phyloP scores from a whole-genome alignment of 192 early-diverging fungal species.

The Paraglomus occultum region DNA sequence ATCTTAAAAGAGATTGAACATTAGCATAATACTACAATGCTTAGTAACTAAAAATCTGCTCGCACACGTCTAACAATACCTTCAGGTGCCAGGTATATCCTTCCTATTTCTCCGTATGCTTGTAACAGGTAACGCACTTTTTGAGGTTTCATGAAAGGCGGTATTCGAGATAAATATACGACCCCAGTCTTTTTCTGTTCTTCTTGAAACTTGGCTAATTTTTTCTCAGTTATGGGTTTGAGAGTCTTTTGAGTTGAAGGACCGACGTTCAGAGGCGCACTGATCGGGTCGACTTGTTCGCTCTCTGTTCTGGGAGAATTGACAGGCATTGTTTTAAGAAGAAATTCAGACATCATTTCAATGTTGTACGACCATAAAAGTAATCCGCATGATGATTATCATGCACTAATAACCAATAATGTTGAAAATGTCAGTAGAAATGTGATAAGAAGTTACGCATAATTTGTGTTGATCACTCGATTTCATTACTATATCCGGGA shows the following conservation, averaged over 20 bases:
- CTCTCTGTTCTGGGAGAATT: too few relatives aligned
- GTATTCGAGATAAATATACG: constrained; percentile 86
- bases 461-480: too few relatives aligned
- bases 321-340: too few relatives aligned
- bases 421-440: too few relatives aligned
- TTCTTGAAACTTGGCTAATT: constrained; percentile 61
- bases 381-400: too few relatives aligned
- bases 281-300: too few relatives aligned
- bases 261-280: too few relatives aligned
- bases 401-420: too few relatives aligned
- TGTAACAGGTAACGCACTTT: constrained; percentile 77
- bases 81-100: constrained; percentile 86
- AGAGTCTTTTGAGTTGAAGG: constrained; percentile 49
- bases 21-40: neutral
- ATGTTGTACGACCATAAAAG: too few relatives aligned
- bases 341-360: too few relatives aligned
- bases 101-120: constrained; percentile 74
- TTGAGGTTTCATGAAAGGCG: constrained; percentile 88
- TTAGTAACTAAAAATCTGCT: neutral
- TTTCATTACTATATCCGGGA: too few relatives aligned
- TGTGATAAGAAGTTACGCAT: too few relatives aligned
- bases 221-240: constrained; percentile 59
- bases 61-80: constrained; percentile 50
- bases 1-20: constrained; percentile 41
- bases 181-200: constrained; percentile 80